Evolutionary conservation across 306 rosid species (phyloP), one percentile per base, ranked within the genome.

Genomic region (Parietaria judaica): DNA sequence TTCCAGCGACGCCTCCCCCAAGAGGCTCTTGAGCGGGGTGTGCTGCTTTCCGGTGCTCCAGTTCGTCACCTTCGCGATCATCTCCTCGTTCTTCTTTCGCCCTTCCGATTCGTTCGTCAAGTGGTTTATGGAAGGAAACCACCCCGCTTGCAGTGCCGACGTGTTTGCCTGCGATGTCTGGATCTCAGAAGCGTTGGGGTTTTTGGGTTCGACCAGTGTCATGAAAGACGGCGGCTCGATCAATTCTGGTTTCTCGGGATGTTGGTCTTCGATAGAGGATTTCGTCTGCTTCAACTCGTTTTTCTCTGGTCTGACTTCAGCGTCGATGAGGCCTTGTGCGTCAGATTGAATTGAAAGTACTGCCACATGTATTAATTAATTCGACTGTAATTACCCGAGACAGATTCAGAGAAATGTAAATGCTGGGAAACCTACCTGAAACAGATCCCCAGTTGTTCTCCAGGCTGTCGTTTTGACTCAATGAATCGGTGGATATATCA

Each of bases 381-480:
- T 23, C 31, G 31, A 23, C 31, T 7, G 39, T 56, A 49, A 51
- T 8, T 41, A 41, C 45, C 45, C 45, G 45, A 41, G 2, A 23
- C 31, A 13, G 50, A 46, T 46, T 7, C 13, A 46, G 13, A 46
- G 13, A 7, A 13, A 46, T 46, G 13, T 7, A 46, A 46, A 46
- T 46, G 13, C 11, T 1, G 50, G 13, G 13, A 8, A 46, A 46
- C 8, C 6, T 84, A 92, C 98, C 98, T 86, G 96, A 86, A 60
- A 84, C 79, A 69, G 96, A 88, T 37, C 98, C 96, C 94, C 95
- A 86, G 66, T 86, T 77, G 63, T 87, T 89, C 38, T 88, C 94
- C 72, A 88, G 69, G 76, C 96, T 87, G 63, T 87, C 95, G 45
- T 84, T 67, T 73, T 53, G 81, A 81, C 96, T 88, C 70, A 76